Conservation (phyloP, 2,329 filamentous ascomycete genomes). For the Ciborinia camelliae region DNA sequence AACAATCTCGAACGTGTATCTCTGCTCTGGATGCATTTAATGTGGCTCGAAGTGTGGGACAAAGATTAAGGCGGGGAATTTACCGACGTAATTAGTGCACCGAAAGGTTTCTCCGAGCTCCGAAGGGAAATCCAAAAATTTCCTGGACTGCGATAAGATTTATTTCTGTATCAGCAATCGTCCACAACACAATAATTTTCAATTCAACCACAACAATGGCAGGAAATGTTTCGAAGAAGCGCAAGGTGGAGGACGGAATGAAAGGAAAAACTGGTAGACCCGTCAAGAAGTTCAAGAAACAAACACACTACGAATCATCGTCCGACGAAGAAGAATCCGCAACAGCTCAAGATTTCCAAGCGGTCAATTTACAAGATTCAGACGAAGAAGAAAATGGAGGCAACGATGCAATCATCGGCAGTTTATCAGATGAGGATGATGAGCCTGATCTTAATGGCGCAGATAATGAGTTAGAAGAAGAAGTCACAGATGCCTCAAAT, state of each 20-base stretch:
- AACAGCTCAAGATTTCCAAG: conserved; percentile 44
- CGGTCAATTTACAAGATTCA: conserved; percentile 47
- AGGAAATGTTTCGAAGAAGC: conserved; percentile 45
- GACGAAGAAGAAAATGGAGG: conserved; percentile 37
- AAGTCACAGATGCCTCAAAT: conserved; percentile 40
- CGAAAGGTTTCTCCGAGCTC: conserved; percentile 9
- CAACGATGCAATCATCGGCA: conserved; percentile 28
- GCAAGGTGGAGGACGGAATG: conserved; percentile 58
- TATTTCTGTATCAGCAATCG: conserved; percentile 2
- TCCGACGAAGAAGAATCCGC: conserved; percentile 47
- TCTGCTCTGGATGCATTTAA: conserved; percentile 6
- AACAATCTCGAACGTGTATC: neutral
- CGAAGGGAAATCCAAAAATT: conserved; percentile 18
- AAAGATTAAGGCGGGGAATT: conserved; percentile 14
- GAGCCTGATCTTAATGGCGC: conserved; percentile 26
- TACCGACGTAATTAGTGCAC: neutral
- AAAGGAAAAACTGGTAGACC: conserved; percentile 46
- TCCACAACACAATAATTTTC: neutral
- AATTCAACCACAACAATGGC: conserved; percentile 31
- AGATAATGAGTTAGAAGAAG: conserved; percentile 29
- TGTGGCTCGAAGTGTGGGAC: conserved; percentile 23
- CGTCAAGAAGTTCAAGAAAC: conserved; percentile 60
- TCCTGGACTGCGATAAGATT: conserved; percentile 15
- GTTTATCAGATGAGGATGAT: conserved; percentile 32
- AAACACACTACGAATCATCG: conserved; percentile 57